A percentile compares a stretch with the other conserved stretches of the same genome.
Evolutionary conservation across 371 early-diverging fungal genomes (phyloP).

Genomic region (Ordospora pajunii): DNA sequence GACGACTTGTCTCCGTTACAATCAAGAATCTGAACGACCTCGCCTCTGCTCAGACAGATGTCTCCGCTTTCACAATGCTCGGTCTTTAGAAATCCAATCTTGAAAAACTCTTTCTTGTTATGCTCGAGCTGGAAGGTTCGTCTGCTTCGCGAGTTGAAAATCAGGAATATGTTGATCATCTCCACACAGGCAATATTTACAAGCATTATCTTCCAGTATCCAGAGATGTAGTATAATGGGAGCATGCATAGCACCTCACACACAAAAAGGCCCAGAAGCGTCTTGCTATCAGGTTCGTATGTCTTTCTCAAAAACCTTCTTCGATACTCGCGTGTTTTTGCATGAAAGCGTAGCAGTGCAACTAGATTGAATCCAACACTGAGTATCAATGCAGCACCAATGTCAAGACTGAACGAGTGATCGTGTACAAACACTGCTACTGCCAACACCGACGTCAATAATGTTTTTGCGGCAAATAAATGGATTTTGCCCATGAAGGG

Average conservation of each 20-base stretch:
- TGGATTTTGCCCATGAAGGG: conserved; percentile 10
- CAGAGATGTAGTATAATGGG: not conserved
- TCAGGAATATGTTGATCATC: not conserved
- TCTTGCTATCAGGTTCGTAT: not conserved
- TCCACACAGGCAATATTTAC: not conserved
- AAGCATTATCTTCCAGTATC: not conserved
- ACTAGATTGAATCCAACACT: not conserved
- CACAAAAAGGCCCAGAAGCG: not conserved
- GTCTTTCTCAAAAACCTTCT: conserved; percentile 13
- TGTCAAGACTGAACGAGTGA: not conserved
- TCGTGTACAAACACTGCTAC: not conserved
- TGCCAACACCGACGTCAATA: not conserved
- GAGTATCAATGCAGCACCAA: not conserved
- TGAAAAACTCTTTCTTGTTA: conserved; percentile 13
- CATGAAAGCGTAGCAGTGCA: not conserved
- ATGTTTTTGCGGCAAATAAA: not conserved
- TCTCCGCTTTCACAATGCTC: not conserved
- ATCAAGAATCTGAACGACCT: conserved; percentile 25
- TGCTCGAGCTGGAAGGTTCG: conserved; percentile 6
- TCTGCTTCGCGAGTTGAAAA: not conserved
- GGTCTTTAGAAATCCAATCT: conserved; percentile 6
- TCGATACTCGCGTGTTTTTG: not conserved
- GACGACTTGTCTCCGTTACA: not conserved
- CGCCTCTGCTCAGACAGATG: not conserved
- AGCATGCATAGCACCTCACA: not conserved